These are phyloP conservation scores for Acacia melanoxylon DNA, from an alignment of 306 rosid genomes.

Conservation along the genomic window DNA sequence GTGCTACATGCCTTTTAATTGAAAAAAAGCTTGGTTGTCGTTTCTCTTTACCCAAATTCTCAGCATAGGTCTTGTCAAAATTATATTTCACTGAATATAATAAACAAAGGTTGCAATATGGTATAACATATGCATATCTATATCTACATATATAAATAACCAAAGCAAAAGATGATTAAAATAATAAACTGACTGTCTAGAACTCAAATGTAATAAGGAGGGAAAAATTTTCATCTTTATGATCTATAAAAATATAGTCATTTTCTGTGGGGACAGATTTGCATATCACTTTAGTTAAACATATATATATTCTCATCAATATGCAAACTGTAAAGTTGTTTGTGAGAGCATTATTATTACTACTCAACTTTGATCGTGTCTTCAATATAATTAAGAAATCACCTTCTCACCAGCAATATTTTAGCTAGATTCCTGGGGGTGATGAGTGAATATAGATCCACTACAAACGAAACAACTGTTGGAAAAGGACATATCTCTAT, in stretches of 20 bases:
- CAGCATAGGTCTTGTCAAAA: background rate
- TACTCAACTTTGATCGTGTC: background rate
- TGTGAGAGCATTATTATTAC: background rate
- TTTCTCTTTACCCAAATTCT: background rate
- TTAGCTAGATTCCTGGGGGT: background rate
- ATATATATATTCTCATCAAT: background rate
- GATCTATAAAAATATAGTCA: background rate
- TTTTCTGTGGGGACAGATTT: conserved; percentile 1
- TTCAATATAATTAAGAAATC: conserved; percentile 3
- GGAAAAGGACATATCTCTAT: conserved; percentile 22
- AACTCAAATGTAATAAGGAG: background rate
- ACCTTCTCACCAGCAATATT: background rate
- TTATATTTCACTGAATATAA: background rate
- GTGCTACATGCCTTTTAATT: background rate
- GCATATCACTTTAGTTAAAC: background rate
- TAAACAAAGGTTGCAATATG: background rate
- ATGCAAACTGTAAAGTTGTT: background rate
- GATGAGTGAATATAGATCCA: conserved; percentile 26
- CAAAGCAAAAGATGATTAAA: background rate
- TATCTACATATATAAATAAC: background rate
- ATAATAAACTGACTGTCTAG: too few species aligned
- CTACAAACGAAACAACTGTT: conserved; percentile 26
- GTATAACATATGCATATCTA: background rate
- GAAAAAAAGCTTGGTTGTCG: background rate
- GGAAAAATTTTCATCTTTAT: background rate